Conservation (phyloP, 2,329 filamentous ascomycete genomes). For the Colletotrichum simmondsii region DNA sequence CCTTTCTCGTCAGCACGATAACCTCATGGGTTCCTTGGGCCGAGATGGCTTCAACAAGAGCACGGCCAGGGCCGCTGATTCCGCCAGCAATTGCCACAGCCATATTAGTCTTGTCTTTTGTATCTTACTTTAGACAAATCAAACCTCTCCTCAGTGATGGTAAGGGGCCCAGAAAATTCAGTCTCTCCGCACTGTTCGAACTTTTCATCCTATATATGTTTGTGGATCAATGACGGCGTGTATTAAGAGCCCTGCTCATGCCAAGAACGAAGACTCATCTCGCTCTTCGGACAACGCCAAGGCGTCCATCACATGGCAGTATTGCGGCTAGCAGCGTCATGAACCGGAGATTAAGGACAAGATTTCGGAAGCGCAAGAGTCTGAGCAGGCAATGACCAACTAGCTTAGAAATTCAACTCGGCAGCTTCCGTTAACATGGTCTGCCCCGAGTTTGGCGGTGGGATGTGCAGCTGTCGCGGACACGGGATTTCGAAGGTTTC, state of each 20-base stretch:
- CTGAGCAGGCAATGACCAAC: neutral
- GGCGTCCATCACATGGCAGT: neutral
- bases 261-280: neutral
- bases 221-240: neutral
- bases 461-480: neutral
- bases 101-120: neutral
- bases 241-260: neutral
- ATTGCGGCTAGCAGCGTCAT: neutral
- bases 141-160: too few species aligned
- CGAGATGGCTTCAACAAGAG: slow-evolving; percentile 56
- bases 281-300: neutral
- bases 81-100: slow-evolving; percentile 57
- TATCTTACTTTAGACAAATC: too few species aligned
- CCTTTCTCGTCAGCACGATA: slow-evolving; percentile 44
- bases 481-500: neutral
- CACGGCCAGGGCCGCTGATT: slow-evolving; percentile 54
- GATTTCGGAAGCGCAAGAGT: neutral
- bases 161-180: too few species aligned
- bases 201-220: neutral
- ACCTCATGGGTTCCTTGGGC: slow-evolving; percentile 47
- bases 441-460: too few species aligned
- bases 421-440: neutral
- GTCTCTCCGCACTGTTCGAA: too few species aligned
- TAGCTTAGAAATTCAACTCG: neutral
- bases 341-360: neutral